Conservation (phyloP, 371 early-diverging fungal species). For the Rhizomucor miehei region DNA sequence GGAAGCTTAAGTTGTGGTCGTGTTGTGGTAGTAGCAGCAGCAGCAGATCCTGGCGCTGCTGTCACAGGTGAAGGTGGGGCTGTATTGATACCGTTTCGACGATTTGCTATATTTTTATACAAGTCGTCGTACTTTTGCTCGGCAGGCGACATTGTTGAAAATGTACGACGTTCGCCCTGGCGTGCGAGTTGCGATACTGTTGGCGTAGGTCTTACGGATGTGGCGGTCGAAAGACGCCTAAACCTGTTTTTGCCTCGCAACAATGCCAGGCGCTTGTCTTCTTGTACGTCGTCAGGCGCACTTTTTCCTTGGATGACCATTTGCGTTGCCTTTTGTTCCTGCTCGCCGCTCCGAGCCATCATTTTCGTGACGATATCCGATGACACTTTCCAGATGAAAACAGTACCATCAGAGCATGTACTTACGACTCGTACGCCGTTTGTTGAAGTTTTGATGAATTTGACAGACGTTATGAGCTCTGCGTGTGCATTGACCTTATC, state of each 20-base stretch:
- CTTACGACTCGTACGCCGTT: conserved; percentile 62
- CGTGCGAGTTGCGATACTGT: conserved; percentile 48
- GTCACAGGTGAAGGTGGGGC: not conserved
- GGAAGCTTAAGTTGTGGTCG: not conserved
- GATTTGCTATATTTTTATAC: conserved; percentile 28
- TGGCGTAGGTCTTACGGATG: conserved; percentile 27
- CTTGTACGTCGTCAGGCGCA: conserved; percentile 5
- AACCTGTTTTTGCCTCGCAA: conserved; percentile 14
- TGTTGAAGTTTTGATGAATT: conserved; percentile 48
- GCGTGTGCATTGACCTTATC: conserved; percentile 69
- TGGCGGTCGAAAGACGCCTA: conserved; percentile 27
- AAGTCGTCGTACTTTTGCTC: conserved; percentile 49
- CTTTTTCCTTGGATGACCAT: conserved; percentile 5
- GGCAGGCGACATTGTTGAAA: conserved; percentile 43
- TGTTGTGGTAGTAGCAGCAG: not conserved
- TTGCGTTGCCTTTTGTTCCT: conserved; percentile 15
- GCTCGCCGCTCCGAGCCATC: conserved; percentile 30
- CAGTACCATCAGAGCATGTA: conserved; percentile 77
- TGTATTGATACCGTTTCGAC: not conserved
- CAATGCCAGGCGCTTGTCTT: conserved; percentile 11
- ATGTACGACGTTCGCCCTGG: conserved; percentile 40
- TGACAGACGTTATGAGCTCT: conserved; percentile 75
- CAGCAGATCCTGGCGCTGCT: not conserved
- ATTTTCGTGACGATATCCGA: conserved; percentile 53
- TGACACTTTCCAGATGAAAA: conserved; percentile 73